A percentile compares a stretch with the other conserved stretches of the same genome.
Conservation (phyloP, 2,329 filamentous ascomycete genomes). For the Drechmeria coniospora region DNA sequence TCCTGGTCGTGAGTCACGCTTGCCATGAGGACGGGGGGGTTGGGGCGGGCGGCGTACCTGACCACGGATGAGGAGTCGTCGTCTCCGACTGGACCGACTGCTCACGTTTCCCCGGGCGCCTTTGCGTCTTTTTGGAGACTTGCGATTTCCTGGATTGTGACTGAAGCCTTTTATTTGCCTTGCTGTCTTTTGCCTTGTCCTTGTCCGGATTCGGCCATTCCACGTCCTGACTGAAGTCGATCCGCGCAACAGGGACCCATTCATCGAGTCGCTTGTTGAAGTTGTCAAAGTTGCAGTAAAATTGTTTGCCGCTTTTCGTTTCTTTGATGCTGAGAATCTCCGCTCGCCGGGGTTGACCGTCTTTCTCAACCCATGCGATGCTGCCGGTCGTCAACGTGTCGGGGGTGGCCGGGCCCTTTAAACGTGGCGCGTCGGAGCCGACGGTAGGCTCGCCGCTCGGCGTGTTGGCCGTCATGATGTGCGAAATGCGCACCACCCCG, state of each 20-base stretch:
- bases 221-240: conserved; percentile 80
- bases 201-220: conserved; percentile 94
- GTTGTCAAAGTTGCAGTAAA: conserved; percentile 95
- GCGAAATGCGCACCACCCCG: conserved; percentile 7
- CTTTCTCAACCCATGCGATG: conserved; percentile 48
- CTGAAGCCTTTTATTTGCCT: conserved; percentile 55
- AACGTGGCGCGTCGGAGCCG: conserved; percentile 39
- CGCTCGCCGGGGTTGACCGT: conserved; percentile 76
- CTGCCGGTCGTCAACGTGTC: conserved; percentile 55
- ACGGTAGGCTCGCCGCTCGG: conserved; percentile 36
- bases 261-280: conserved; percentile 83
- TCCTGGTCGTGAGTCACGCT: not conserved
- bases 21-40: not conserved
- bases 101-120: conserved; percentile 38
- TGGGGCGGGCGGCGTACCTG: no score
- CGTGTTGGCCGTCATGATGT: conserved; percentile 38
- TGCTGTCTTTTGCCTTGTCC: conserved; percentile 56
- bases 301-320: conserved; percentile 73
- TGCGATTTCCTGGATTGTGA: conserved; percentile 40
- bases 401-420: conserved; percentile 72
- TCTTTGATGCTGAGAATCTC: conserved; percentile 93
- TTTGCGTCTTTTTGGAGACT: conserved; percentile 42
- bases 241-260: conserved; percentile 71
- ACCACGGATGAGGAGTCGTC: conserved; percentile 38
- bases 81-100: conserved; percentile 38